phyloP scores from a whole-genome alignment of 805 yeast species.

The Lipomyces anomalus region DNA sequence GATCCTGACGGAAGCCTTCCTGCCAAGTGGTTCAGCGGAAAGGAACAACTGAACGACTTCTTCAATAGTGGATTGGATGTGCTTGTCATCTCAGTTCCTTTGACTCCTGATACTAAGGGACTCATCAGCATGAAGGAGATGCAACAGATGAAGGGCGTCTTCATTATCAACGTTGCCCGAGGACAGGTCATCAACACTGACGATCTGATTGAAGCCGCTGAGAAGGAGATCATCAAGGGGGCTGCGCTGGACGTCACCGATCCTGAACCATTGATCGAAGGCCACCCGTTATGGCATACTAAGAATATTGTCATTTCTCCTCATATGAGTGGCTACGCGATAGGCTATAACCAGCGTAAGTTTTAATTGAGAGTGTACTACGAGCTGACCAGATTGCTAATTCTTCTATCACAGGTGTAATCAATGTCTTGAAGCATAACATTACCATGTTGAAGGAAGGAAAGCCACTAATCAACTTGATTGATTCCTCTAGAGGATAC shows the following conservation, averaged over 20 bases:
- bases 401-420: no score
- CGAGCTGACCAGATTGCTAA: no score
- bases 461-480: constrained; percentile 8
- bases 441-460: constrained; percentile 12
- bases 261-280: constrained; percentile 46
- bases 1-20: constrained; percentile 35
- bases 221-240: constrained; percentile 49
- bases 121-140: constrained; percentile 47
- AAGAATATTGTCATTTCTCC: constrained; percentile 24
- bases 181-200: constrained; percentile 41
- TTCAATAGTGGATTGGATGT: constrained; percentile 45
- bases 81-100: constrained; percentile 61
- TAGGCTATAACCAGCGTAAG: constrained; percentile 16
- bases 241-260: constrained; percentile 71
- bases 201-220: constrained; percentile 42
- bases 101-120: constrained; percentile 50
- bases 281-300: constrained; percentile 22
- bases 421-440: constrained; percentile 17
- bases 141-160: constrained; percentile 46
- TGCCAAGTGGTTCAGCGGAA: constrained; percentile 44
- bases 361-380: no score
- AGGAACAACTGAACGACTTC: constrained; percentile 41
- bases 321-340: constrained; percentile 20
- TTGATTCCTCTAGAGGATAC: constrained; percentile 18
- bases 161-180: constrained; percentile 53